Evolutionary conservation across 345 rosid genomes (phyloP).

Genomic region (Euphorbia pulcherrima): DNA sequence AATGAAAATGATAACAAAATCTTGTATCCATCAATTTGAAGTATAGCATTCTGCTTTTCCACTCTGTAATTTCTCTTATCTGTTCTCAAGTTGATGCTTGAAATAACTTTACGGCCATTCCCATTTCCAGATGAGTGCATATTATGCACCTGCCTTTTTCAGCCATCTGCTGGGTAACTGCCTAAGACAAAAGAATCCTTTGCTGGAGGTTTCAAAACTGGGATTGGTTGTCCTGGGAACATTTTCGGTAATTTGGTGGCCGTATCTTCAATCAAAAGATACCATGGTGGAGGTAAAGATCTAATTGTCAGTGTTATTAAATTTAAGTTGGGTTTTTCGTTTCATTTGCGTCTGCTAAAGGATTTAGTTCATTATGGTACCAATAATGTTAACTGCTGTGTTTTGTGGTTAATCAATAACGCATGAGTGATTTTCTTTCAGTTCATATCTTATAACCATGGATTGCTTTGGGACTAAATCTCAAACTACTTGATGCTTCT

Average conservation of each 20-base stretch:
- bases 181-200: conserved; percentile 56
- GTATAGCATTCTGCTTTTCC: background rate
- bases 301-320: background rate
- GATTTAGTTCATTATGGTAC: background rate
- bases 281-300: conserved; percentile 57
- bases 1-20: background rate
- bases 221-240: conserved; percentile 63
- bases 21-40: conserved; percentile 1
- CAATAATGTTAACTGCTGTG: background rate
- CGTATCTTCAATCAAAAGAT: conserved; percentile 63
- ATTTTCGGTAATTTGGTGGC: conserved; percentile 88
- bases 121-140: conserved; percentile 80
- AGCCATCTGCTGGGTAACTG: conserved; percentile 83
- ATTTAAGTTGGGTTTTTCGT: background rate
- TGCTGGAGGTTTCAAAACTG: conserved; percentile 59
- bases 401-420: background rate
- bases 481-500: background rate
- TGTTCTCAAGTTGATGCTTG: conserved; percentile 9
- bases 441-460: background rate
- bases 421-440: background rate
- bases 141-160: conserved; percentile 88
- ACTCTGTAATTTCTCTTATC: background rate
- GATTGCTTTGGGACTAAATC: background rate
- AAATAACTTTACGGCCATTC: conserved; percentile 6
- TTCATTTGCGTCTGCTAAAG: background rate